Base-by-base conservation (phyloP, 1,139 yeast species). In the Entelexis sorbosivorans region DNA sequence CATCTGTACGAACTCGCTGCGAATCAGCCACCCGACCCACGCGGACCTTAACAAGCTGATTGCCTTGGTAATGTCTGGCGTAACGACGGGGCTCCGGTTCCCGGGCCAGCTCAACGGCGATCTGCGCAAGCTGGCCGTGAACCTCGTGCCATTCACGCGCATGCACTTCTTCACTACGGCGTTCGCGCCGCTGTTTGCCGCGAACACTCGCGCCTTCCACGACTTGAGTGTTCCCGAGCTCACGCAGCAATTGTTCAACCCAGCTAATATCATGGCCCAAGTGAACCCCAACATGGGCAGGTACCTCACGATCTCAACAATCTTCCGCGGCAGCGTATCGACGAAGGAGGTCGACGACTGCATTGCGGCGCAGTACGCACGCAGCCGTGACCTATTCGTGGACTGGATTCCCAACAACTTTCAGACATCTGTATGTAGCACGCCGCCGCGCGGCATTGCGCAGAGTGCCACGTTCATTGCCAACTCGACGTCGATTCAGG, bases 311-410 rank as follows among this genome's bases (percentile, higher is more conserved):
- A 71, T 70, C 48, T 70, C 74, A 16, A 69, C 75, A 33, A 67
- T 72, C 56, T 71, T 70, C 71, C 64, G 75, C 34, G 75, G 75
- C 16, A 67, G 69, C 54, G 73, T 72, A 10, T 64, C 74, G 44
- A 64, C 66, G 60, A 71, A 71, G 63, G 75, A 71, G 58, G 74
- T 71, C 20, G 75, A 71, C 52, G 75, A 72, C 60, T 64, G 71
- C 61, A 68, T 71, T 61, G 58, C 68, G 31, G 62, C 66, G 26
- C 84, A 85, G 53, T 94, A 87, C 72, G 79, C 84, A 55, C 81
- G 83, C 69, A 83, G 85, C 69, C 75, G 88, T 19, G 79, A 81
- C 52, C 67, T 69, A 63, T 69, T 69, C 56, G 73, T 69, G 11
- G 71, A 69, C 57, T 69, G 73, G 73, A 69, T 69, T 50, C 71